Conservation (phyloP, 2,329 filamentous ascomycete species). For the Sporothrix brunneoviolacea region DNA sequence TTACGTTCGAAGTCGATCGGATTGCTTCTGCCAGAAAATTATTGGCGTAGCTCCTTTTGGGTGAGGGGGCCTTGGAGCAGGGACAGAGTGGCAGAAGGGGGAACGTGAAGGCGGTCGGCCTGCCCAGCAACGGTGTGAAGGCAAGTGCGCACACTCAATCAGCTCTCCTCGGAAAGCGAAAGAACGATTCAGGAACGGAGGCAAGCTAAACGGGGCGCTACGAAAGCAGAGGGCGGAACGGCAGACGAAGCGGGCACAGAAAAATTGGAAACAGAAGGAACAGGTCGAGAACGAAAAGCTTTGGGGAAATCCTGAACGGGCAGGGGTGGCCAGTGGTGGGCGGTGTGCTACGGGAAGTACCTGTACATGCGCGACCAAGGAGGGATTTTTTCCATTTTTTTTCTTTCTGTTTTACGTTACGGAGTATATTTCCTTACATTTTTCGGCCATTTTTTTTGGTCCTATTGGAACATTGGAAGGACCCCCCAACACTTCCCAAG, state of each 20-base stretch:
- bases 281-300: conserved; percentile 2
- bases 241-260: not conserved
- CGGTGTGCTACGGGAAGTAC: conserved; percentile 24
- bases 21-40: conserved; percentile 14
- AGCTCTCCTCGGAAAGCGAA: conserved; percentile 3
- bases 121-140: conserved; percentile 12
- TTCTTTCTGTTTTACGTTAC: too few relatives aligned
- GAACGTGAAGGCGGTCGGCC: conserved; percentile 9
- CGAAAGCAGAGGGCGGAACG: not conserved
- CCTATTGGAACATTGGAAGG: not conserved
- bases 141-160: conserved; percentile 3
- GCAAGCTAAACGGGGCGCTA: too few relatives aligned
- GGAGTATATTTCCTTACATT: too few relatives aligned
- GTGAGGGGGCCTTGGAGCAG: too few relatives aligned
- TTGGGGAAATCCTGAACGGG: conserved; percentile 26
- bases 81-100: conserved; percentile 8
- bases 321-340: conserved; percentile 20
- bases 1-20: conserved; percentile 13
- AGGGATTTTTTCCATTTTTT: not conserved
- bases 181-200: conserved; percentile 10
- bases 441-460: not conserved
- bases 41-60: conserved; percentile 15
- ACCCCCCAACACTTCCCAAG: not conserved
- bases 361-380: conserved; percentile 20
- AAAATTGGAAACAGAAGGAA: conserved; percentile 1